These are phyloP conservation scores for Astrothelium subdiscretum DNA, from an alignment of 495 filamentous ascomycete genomes.

Conservation along the genomic window DNA sequence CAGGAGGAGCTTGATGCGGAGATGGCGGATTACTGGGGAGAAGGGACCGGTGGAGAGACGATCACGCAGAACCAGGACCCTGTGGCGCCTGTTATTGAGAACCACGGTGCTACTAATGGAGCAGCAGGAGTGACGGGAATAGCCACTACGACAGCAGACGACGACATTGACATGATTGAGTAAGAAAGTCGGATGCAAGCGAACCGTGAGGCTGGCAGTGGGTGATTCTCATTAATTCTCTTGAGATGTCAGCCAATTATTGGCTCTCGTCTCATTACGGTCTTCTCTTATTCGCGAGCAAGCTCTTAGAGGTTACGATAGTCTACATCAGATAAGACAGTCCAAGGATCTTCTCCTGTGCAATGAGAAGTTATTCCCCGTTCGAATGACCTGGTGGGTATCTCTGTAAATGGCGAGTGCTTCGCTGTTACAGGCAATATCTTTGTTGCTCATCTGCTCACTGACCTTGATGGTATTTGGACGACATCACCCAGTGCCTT, in stretches of 20 bases:
- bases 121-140: not conserved
- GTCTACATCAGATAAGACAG: not conserved
- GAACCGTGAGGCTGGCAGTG: not conserved
- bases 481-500: not conserved
- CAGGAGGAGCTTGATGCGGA: slow-evolving; percentile 87
- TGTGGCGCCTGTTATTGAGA: not conserved
- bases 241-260: not conserved
- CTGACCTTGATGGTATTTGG: not conserved
- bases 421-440: not conserved
- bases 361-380: not conserved
- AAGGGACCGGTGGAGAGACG: not conserved
- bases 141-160: slow-evolving; percentile 1
- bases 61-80: not conserved
- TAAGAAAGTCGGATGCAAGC: not conserved
- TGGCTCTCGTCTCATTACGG: not conserved
- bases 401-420: not conserved
- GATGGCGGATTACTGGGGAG: slow-evolving; percentile 86
- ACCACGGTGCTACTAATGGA: not conserved
- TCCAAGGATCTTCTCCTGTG: not conserved
- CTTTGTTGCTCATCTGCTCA: not conserved
- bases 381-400: not conserved
- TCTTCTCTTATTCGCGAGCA: not conserved
- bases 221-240: not conserved
- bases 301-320: not conserved
- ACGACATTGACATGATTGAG: slow-evolving; percentile 18